A percentile compares a stretch with the other conserved stretches of the same genome.
Evolutionary conservation across 495 filamentous ascomycete genomes (phyloP).

Genomic region (Aspergillus bridgeri): DNA sequence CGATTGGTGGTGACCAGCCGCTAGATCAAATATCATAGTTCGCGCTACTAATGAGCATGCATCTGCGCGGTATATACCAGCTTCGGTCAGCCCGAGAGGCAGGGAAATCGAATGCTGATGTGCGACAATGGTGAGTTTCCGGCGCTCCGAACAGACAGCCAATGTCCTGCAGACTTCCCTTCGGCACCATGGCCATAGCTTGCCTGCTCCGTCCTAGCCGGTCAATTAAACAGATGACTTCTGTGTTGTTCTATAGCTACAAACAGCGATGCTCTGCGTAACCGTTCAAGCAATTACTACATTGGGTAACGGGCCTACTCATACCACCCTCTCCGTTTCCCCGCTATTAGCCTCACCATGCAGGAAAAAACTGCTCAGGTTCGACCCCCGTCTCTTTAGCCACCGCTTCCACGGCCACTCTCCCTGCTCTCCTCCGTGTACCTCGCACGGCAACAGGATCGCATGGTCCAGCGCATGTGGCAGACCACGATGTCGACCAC

Average conservation of each 20-base stretch:
- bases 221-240: not conserved
- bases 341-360: not conserved
- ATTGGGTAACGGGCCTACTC: not conserved
- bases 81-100: not conserved
- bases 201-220: not conserved
- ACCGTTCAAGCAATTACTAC: not conserved
- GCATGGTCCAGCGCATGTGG: constrained; percentile 84
- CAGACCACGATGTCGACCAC: constrained; percentile 79
- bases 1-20: not conserved
- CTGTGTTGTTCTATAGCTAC: not conserved
- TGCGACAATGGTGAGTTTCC: not conserved
- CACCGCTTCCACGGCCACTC: constrained; percentile 44
- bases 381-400: constrained; percentile 41
- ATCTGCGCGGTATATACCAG: not conserved
- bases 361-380: constrained; percentile 15
- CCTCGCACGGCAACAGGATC: constrained; percentile 68
- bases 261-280: not conserved
- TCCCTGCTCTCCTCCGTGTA: constrained; percentile 14
- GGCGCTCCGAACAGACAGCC: not conserved
- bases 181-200: not conserved
- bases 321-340: not conserved
- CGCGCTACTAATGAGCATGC: not conserved
- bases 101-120: not conserved
- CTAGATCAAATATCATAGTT: not conserved
- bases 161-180: not conserved